Conservation (phyloP, 805 yeast genomes). For the Candida arabinofermentans region DNA sequence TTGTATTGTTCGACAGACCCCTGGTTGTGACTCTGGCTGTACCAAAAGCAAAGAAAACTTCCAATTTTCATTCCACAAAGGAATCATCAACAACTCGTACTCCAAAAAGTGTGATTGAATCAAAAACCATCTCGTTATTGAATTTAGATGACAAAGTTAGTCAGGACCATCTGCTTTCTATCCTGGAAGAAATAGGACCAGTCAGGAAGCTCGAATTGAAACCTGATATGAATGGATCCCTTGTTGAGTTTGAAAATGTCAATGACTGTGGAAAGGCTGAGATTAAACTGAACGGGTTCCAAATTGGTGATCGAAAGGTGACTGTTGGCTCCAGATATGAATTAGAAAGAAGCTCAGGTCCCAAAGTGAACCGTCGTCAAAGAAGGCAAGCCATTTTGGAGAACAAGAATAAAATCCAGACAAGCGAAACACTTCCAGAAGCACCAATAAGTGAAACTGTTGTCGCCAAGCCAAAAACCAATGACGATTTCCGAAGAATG, state of each 20-base stretch:
- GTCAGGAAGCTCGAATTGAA: slow-evolving; percentile 41
- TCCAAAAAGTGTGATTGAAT: slow-evolving; percentile 2
- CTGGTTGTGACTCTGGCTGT: slow-evolving; percentile 49
- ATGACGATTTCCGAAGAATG: slow-evolving; percentile 37
- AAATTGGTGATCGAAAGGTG: slow-evolving; percentile 30
- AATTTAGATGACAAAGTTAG: slow-evolving; percentile 36
- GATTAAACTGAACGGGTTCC: slow-evolving; percentile 37
- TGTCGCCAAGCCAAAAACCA: slow-evolving; percentile 22
- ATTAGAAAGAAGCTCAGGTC: slow-evolving; percentile 13
- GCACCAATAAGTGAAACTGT: background rate
- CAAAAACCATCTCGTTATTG: slow-evolving; percentile 22
- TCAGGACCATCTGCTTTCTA: slow-evolving; percentile 29
- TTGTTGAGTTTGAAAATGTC: slow-evolving; percentile 42
- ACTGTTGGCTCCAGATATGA: slow-evolving; percentile 33
- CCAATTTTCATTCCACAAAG: background rate
- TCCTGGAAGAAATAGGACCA: slow-evolving; percentile 33
- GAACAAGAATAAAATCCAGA: background rate
- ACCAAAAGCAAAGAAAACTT: slow-evolving; percentile 6
- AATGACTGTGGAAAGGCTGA: slow-evolving; percentile 50
- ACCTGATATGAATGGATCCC: slow-evolving; percentile 44
- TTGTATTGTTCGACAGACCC: slow-evolving; percentile 40
- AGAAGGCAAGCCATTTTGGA: background rate
- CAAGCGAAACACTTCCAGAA: background rate
- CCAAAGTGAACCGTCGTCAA: background rate
- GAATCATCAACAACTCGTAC: background rate